Conservation (phyloP, 2,329 filamentous ascomycete species). For the Colletotrichum zoysiae region DNA sequence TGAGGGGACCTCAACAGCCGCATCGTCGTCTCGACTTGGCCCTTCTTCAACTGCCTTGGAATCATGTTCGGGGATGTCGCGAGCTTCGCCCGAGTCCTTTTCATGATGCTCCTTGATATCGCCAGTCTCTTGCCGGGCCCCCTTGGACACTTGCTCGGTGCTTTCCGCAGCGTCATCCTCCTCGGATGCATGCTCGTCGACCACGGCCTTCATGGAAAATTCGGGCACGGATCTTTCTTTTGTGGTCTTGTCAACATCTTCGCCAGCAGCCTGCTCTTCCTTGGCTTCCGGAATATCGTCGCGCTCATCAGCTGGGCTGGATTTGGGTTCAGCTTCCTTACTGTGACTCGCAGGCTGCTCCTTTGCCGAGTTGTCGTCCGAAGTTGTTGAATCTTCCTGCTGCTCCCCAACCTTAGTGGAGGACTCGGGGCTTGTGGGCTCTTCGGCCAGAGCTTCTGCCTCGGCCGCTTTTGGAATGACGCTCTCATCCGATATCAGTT, state of each 20-base stretch:
- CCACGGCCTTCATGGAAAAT: constrained; percentile 16
- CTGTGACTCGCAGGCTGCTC: constrained; percentile 15
- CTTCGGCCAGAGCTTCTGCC: neutral
- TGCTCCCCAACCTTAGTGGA: neutral
- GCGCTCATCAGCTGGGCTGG: constrained; percentile 37
- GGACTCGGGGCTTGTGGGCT: neutral
- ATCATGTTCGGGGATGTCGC: neutral
- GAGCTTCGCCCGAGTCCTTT: neutral
- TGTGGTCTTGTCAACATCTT: neutral
- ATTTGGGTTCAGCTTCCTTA: neutral
- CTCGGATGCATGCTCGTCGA: neutral
- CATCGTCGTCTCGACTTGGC: neutral
- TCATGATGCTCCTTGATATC: neutral
- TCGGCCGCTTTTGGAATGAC: neutral
- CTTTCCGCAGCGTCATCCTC: neutral
- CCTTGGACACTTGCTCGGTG: neutral
- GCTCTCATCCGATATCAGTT: neutral
- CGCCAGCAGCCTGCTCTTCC: neutral
- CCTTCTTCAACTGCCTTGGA: neutral
- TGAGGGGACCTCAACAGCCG: neutral
- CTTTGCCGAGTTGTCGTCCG: constrained; percentile 22
- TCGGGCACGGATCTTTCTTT: constrained; percentile 12
- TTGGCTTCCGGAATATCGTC: constrained; percentile 14
- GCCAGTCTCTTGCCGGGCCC: neutral
- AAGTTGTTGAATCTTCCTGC: neutral